phyloP scores from a whole-genome alignment of 768 basidiomycete species.

The Fomitopsis serialis region DNA sequence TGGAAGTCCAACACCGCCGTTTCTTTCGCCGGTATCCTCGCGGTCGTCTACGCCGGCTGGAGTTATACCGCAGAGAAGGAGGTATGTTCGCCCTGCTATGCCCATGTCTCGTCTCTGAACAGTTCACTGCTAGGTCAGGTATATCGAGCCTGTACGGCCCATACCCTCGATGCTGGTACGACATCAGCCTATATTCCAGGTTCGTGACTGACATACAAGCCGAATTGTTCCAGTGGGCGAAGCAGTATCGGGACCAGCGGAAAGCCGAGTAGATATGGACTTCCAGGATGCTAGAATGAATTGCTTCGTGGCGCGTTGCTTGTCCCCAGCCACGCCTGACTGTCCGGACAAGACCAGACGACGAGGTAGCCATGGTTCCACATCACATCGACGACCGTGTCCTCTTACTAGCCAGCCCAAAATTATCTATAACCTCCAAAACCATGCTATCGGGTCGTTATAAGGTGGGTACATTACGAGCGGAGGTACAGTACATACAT shows the following conservation, averaged over 20 bases:
- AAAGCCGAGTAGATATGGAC: background rate
- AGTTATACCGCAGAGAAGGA: constrained; percentile 72
- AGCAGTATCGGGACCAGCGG: constrained; percentile 37
- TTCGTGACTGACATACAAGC: background rate
- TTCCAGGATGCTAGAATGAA: background rate
- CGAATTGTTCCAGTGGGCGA: constrained; percentile 38
- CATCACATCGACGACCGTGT: no score
- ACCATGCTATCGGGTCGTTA: no score
- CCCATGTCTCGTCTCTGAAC: background rate
- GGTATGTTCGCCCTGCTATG: constrained; percentile 39
- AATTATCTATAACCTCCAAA: no score
- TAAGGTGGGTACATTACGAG: no score
- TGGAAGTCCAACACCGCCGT: constrained; percentile 86
- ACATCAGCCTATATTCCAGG: background rate
- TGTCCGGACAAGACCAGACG: no score
- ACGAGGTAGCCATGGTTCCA: no score
- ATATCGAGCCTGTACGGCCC: constrained; percentile 52
- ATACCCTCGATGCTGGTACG: constrained; percentile 81
- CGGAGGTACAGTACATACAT: no score
- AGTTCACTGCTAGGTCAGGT: background rate
- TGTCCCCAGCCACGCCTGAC: no score
- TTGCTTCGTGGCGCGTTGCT: background rate
- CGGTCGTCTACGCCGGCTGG: constrained; percentile 65
- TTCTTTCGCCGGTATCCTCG: constrained; percentile 60
- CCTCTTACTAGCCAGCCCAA: no score